These are phyloP conservation scores for Lathyrus aphaca DNA, from an alignment of 306 rosid genomes.

Conservation along the genomic window DNA sequence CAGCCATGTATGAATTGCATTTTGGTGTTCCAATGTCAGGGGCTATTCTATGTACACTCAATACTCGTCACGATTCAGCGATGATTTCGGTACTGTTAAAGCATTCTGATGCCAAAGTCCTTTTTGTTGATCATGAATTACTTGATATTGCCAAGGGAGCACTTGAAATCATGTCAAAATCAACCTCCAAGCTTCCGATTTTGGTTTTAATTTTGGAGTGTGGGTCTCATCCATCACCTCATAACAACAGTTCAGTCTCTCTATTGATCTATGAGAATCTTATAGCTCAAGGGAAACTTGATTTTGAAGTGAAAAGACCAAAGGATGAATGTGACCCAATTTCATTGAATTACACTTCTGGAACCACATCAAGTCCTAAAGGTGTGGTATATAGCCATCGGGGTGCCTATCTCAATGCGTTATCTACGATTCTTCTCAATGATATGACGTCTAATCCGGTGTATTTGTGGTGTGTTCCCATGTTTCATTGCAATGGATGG, in stretches of 20 bases:
- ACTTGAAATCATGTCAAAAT: conserved; percentile 51
- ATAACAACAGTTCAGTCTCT: conserved; percentile 10
- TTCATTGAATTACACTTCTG: conserved; percentile 86
- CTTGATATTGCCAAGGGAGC: conserved; percentile 65
- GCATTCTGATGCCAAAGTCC: conserved; percentile 75
- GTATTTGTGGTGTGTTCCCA: conserved; percentile 84
- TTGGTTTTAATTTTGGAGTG: conserved; percentile 62
- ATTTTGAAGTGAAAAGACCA: conserved; percentile 64
- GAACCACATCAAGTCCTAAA: conserved; percentile 91
- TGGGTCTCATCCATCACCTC: conserved; percentile 29
- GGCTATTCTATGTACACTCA: conserved; percentile 75
- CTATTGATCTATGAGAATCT: conserved; percentile 66
- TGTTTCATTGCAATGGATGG: conserved; percentile 99
- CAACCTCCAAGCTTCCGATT: conserved; percentile 44
- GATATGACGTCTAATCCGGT: conserved; percentile 74
- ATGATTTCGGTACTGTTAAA: conserved; percentile 59
- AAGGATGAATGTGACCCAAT: conserved; percentile 78
- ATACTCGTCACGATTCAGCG: conserved; percentile 63
- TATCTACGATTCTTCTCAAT: conserved; percentile 59
- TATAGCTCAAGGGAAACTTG: conserved; percentile 51
- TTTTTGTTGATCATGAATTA: conserved; percentile 68
- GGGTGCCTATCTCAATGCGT: conserved; percentile 92
- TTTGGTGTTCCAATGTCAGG: conserved; percentile 94
- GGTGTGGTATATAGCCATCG: conserved; percentile 88
- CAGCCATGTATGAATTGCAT: conserved; percentile 86